Evolutionary conservation across 176 grass and related monocot genomes (phyloP).

Genomic region (Chloris gayana): DNA sequence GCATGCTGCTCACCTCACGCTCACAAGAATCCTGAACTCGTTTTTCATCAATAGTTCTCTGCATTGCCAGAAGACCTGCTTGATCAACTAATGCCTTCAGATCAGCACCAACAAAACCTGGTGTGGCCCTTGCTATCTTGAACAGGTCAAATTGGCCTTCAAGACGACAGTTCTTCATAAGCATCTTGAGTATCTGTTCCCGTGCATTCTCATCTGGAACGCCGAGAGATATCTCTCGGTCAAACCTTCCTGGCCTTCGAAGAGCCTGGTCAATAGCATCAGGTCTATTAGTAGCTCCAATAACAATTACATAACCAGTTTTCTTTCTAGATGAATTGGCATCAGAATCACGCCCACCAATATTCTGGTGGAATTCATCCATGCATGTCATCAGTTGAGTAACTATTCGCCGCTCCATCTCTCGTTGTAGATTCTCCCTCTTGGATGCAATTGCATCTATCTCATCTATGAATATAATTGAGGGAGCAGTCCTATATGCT

Average conservation of each 20-base stretch:
- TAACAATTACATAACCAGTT: conserved; percentile 87
- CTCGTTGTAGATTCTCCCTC: conserved; percentile 85
- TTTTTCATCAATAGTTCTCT: conserved; percentile 74
- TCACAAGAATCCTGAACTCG: conserved; percentile 32
- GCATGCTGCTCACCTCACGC: conserved; percentile 24
- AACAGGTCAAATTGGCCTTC: conserved; percentile 81
- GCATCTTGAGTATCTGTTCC: conserved; percentile 70
- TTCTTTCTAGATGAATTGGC: conserved; percentile 64
- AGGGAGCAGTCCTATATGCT: conserved; percentile 85
- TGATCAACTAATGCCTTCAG: conserved; percentile 78
- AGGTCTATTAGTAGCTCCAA: conserved; percentile 96
- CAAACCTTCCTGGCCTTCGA: conserved; percentile 86
- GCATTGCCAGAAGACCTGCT: conserved; percentile 95
- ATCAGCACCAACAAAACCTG: conserved; percentile 96
- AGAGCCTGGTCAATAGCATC: conserved; percentile 91
- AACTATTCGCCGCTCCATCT: conserved; percentile 92
- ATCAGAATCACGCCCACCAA: conserved; percentile 38
- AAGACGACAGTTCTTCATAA: conserved; percentile 63
- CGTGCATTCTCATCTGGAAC: conserved; percentile 88
- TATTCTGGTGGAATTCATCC: conserved; percentile 82
- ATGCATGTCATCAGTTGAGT: conserved; percentile 97
- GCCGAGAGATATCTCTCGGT: conserved; percentile 80
- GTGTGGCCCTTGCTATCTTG: conserved; percentile 83
- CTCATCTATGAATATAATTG: conserved; percentile 95
- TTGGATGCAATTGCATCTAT: conserved; percentile 96